Evolutionary conservation across 192 early-diverging fungal species (phyloP).

Genomic region (Entomortierella parvispora): DNA sequence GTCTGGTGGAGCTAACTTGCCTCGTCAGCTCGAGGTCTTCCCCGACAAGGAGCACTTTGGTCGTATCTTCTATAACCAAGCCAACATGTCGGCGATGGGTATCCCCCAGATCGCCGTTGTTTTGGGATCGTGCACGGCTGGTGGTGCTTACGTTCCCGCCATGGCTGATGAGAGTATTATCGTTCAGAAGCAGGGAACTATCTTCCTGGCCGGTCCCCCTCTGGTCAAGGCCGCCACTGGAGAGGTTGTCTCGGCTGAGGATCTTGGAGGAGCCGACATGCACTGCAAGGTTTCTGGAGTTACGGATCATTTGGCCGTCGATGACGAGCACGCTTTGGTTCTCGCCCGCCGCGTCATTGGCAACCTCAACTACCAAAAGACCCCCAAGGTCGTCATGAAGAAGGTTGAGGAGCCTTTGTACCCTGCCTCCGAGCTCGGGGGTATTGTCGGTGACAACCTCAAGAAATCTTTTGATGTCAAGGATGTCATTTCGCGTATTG

Average conservation of each 20-base stretch:
- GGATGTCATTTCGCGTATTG: slow-evolving; percentile 94
- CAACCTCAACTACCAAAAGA: slow-evolving; percentile 86
- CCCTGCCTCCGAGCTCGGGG: slow-evolving; percentile 83
- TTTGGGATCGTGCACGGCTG: slow-evolving; percentile 96
- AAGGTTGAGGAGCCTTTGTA: slow-evolving; percentile 84
- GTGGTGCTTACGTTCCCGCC: slow-evolving; percentile 97
- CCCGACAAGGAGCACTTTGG: slow-evolving; percentile 95
- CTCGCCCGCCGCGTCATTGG: slow-evolving; percentile 86
- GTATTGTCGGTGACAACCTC: slow-evolving; percentile 94
- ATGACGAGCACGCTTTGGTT: slow-evolving; percentile 89
- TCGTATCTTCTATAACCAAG: slow-evolving; percentile 96
- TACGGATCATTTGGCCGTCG: slow-evolving; percentile 90
- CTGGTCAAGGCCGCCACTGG: slow-evolving; percentile 97
- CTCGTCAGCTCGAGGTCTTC: slow-evolving; percentile 94
- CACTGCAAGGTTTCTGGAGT: slow-evolving; percentile 94
- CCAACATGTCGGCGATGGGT: slow-evolving; percentile 76
- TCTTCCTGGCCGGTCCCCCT: slow-evolving; percentile 96
- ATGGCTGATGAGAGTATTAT: slow-evolving; percentile 99
- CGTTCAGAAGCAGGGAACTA: slow-evolving; percentile 94
- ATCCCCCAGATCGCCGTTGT: slow-evolving; percentile 99
- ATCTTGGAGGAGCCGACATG: slow-evolving; percentile 94
- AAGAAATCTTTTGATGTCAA: slow-evolving; percentile 88
- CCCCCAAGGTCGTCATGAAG: slow-evolving; percentile 61
- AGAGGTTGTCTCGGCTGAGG: slow-evolving; percentile 92
- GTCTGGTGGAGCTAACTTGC: slow-evolving; percentile 95